Evolutionary conservation across 1,284 basidiomycete genomes (phyloP).

Genomic region (Stygiomarasmius scandens): DNA sequence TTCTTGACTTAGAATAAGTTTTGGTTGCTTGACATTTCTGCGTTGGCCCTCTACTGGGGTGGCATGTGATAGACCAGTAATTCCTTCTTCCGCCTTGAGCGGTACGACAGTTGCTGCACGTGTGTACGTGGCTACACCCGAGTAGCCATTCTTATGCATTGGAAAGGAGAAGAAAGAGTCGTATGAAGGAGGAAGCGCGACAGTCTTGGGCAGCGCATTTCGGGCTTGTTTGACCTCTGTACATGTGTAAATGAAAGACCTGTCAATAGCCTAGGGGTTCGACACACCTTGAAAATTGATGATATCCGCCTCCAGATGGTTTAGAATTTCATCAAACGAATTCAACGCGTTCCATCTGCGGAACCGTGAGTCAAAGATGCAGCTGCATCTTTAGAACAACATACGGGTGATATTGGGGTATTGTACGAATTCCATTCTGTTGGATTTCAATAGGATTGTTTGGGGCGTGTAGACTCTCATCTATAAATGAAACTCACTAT

Average conservation of each 20-base stretch:
- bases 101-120: conserved; percentile 54
- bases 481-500: no score
- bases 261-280: no score
- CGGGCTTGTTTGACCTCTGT: conserved; percentile 93
- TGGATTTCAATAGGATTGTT: no score
- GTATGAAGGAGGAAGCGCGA: conserved; percentile 74
- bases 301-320: conserved; percentile 82
- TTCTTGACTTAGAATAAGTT: conserved; percentile 46
- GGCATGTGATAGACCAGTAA: conserved; percentile 71
- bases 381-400: conserved; percentile 26
- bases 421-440: conserved; percentile 88
- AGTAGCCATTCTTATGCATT: conserved; percentile 76
- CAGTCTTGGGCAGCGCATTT: conserved; percentile 60
- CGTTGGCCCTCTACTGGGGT: background rate
- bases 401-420: conserved; percentile 91
- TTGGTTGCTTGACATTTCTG: background rate
- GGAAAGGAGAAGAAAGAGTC: conserved; percentile 91
- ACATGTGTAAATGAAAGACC: no score
- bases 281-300: conserved; percentile 87
- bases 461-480: no score
- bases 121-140: conserved; percentile 87
- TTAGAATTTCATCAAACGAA: conserved; percentile 75
- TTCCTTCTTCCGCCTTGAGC: conserved; percentile 86
- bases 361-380: no score
- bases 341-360: conserved; percentile 83